Evolutionary conservation across 306 rosid genomes (phyloP).

Genomic region (Amphicarpaea edgeworthii): DNA sequence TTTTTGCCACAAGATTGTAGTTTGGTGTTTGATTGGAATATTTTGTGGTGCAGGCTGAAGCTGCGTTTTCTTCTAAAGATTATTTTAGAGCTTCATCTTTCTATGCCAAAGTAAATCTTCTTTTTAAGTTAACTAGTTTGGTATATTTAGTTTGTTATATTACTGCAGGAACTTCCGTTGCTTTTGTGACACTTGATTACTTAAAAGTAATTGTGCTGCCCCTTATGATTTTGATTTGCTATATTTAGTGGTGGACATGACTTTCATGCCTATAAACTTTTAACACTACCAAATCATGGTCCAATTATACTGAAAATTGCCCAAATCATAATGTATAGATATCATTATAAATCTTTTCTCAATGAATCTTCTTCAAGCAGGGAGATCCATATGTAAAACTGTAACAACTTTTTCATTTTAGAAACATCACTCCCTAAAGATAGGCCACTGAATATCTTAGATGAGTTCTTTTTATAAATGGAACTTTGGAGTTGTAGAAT

Average conservation of each 20-base stretch:
- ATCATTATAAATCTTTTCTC: neutral
- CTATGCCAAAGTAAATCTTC: constrained; percentile 81
- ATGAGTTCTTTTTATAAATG: no score
- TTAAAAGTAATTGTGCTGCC: constrained; percentile 21
- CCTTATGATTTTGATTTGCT: constrained; percentile 19
- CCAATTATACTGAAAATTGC: no score
- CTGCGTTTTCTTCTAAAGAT: constrained; percentile 84
- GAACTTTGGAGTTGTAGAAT: no score
- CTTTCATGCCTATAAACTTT: constrained; percentile 30
- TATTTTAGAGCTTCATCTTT: constrained; percentile 92
- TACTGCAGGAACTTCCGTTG: constrained; percentile 1
- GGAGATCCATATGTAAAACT: neutral
- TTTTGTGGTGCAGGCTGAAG: constrained; percentile 88
- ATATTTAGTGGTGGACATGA: constrained; percentile 21
- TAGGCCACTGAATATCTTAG: no score
- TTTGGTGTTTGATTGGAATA: constrained; percentile 48
- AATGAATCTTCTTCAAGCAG: constrained; percentile 1
- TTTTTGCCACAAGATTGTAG: neutral
- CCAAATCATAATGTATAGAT: neutral
- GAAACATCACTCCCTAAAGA: no score
- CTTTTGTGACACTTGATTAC: constrained; percentile 31
- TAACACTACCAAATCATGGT: constrained; percentile 8
- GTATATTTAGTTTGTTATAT: constrained; percentile 26
- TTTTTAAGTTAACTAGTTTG: constrained; percentile 45
- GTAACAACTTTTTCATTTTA: no score